Conservation (phyloP, 176 grass and related monocot species). For the Otatea glauca region DNA sequence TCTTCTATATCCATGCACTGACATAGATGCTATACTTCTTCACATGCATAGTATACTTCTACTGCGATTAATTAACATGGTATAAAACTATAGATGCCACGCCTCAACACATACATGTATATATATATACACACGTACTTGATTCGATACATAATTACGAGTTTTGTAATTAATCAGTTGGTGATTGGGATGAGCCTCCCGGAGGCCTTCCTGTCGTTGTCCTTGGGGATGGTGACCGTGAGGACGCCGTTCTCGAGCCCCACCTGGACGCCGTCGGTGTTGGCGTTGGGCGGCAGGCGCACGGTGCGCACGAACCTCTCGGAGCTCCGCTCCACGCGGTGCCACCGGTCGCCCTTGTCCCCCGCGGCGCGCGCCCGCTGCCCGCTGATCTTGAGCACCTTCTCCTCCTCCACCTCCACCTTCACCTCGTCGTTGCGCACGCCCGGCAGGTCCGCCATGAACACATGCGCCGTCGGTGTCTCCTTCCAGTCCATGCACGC, state of each 20-base stretch:
- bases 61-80: not conserved
- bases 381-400: conserved; percentile 65
- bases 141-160: no score
- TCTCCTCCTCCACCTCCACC: conserved; percentile 75
- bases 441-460: conserved; percentile 71
- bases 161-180: conserved; percentile 18
- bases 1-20: not conserved
- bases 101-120: not conserved
- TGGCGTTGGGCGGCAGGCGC: conserved; percentile 55
- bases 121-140: not conserved
- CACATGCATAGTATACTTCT: not conserved
- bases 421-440: conserved; percentile 60
- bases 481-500: conserved; percentile 84
- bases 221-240: conserved; percentile 70
- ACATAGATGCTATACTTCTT: not conserved
- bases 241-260: conserved; percentile 64
- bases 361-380: conserved; percentile 53
- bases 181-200: conserved; percentile 60
- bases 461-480: conserved; percentile 70
- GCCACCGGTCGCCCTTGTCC: conserved; percentile 65
- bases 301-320: conserved; percentile 60
- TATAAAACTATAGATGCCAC: not conserved
- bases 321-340: conserved; percentile 59
- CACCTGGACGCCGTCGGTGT: conserved; percentile 40
- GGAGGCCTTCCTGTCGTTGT: conserved; percentile 40